These are phyloP conservation scores for Cladophialophora bantiana DNA, from an alignment of 2,329 filamentous ascomycete species.

Conservation along the genomic window DNA sequence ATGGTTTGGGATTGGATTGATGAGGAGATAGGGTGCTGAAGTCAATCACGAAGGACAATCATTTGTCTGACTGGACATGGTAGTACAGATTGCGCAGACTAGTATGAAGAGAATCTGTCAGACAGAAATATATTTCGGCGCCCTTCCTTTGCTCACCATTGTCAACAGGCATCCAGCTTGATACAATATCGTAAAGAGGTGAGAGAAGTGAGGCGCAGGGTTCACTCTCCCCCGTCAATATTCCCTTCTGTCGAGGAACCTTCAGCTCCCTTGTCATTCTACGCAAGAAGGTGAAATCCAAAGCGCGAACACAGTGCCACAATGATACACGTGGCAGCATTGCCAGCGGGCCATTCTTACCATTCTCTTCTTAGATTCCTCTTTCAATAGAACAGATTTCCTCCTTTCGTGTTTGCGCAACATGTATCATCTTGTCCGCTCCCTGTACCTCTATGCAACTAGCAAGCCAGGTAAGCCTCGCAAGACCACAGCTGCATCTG, in stretches of 20 bases:
- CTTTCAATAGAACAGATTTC: background rate
- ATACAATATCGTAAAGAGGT: background rate
- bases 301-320: slow-evolving; percentile 7
- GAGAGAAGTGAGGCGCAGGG: background rate
- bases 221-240: background rate
- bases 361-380: slow-evolving; percentile 12
- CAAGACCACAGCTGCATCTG: background rate
- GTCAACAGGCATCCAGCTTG: background rate
- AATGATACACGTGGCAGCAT: slow-evolving; percentile 35
- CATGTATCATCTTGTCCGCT: slow-evolving; percentile 97
- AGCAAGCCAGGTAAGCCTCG: slow-evolving; percentile 82
- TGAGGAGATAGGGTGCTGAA: background rate
- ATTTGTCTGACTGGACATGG: background rate
- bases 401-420: slow-evolving; percentile 7
- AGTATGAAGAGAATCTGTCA: background rate
- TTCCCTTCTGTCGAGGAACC: background rate
- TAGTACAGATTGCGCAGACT: background rate
- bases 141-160: background rate
- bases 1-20: background rate
- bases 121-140: background rate
- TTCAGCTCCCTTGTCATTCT: background rate
- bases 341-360: slow-evolving; percentile 13
- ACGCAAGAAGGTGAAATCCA: background rate
- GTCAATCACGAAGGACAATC: background rate
- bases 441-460: slow-evolving; percentile 91